Conservation (phyloP, 148 eudicot species). For the Rhododendron vialii region DNA sequence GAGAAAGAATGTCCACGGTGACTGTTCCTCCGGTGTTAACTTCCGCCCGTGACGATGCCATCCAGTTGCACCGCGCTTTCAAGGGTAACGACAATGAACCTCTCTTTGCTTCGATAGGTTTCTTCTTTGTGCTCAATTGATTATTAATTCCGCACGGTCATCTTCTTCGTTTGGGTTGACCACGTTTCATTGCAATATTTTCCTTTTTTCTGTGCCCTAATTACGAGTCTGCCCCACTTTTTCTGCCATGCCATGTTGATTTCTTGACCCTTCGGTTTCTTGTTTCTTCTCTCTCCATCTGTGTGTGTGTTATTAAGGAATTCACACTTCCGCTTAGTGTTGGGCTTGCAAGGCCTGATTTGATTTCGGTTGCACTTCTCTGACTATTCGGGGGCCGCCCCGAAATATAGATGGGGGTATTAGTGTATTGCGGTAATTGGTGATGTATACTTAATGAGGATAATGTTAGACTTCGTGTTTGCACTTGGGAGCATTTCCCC, state of each 20-base stretch:
- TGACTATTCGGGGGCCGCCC: background rate
- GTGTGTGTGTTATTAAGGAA: background rate
- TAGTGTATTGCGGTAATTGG: no score
- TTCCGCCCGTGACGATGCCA: conserved; percentile 48
- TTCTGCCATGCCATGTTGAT: background rate
- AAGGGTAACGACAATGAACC: conserved; percentile 28
- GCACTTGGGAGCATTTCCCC: no score
- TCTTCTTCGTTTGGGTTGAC: no score
- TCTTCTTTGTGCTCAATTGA: background rate
- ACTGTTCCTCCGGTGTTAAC: conserved; percentile 32
- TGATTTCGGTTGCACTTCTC: background rate
- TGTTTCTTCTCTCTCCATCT: background rate
- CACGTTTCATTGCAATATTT: background rate
- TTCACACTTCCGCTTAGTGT: background rate
- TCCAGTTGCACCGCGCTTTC: conserved; percentile 39
- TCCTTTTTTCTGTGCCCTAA: background rate
- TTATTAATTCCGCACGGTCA: no score
- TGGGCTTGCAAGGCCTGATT: no score
- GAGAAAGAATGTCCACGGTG: conserved; percentile 33
- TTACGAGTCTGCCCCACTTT: background rate
- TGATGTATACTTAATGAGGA: no score
- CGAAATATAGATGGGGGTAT: no score
- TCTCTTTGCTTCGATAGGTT: no score
- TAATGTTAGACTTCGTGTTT: no score
- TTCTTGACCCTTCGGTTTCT: background rate